phyloP scores from a whole-genome alignment of 441 rosid genomes.

The Gossypium trilobum region DNA sequence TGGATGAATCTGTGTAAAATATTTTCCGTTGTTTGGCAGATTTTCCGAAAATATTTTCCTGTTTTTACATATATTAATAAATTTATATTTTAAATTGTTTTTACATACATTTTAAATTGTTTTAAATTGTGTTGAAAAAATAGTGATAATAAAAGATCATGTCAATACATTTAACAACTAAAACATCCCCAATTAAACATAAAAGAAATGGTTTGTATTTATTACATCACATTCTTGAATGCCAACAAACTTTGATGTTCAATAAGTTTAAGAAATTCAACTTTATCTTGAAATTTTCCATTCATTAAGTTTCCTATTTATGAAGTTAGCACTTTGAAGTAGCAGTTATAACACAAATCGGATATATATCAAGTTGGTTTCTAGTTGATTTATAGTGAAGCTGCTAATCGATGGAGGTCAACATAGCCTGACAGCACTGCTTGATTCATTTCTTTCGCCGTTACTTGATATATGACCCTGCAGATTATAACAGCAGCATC shows the following conservation, averaged over 20 bases:
- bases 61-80: too few relatives aligned
- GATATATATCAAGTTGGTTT: neutral
- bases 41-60: too few relatives aligned
- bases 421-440: conserved; percentile 66
- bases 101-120: too few relatives aligned
- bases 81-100: too few relatives aligned
- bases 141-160: too few relatives aligned
- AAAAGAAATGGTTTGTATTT: too few relatives aligned
- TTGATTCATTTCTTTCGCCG: conserved; percentile 65
- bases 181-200: too few relatives aligned
- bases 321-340: neutral
- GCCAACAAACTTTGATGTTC: neutral
- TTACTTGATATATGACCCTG: conserved; percentile 68
- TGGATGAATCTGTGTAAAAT: too few relatives aligned
- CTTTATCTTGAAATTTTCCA: neutral
- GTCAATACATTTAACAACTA: too few relatives aligned
- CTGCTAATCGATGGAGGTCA: conserved; percentile 39
- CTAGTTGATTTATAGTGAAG: conserved; percentile 37
- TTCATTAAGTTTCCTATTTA: neutral
- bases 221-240: too few relatives aligned
- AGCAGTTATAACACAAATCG: neutral
- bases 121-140: too few relatives aligned
- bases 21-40: too few relatives aligned
- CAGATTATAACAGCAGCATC: conserved; percentile 14
- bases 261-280: neutral